Evolutionary conservation across 495 filamentous ascomycete genomes (phyloP), one percentile per base, ranked within the genome.

Genomic region (Penicillium paradoxum): DNA sequence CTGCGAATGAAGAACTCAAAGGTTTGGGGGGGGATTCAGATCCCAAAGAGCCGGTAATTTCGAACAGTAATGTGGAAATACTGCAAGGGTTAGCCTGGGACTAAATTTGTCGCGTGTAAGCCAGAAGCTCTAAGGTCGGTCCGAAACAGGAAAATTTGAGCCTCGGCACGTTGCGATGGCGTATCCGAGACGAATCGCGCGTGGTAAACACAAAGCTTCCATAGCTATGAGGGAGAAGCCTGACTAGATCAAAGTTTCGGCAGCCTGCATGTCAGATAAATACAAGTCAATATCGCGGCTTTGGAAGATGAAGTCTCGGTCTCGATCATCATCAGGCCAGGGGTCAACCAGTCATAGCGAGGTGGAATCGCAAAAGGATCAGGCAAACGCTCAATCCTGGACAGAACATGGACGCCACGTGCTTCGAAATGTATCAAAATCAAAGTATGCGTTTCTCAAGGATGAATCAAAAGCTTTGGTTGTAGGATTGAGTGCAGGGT

Each of bases 331-430:
- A 32, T 46, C 41, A 22, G 25, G 29, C 44, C 55, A 25, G 52
- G 45, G 56, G 45, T 60, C 62, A 63, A 57, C 34, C 59, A 49
- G 25, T 32, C 21, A 44, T n/a, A 30, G 27, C n/a, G 15, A 13
- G 38, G n/a, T 32, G n/a, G 3, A 22, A 22, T 24, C 36, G 30
- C 39, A 49, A 8, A 34, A 44, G 17, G 13, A 25, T 44, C 39
- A 42, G 56, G 44, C 14, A 46, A 50, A 17, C 30, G n/a, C 14
- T 32, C 32, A 30, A 54, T 37, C 53, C 38, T 32, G 21, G 24
- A 17, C 17, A 36, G 18, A 43, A 8, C 40, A 49, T 39, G 18
- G 21, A 29, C 43, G 36, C 53, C 62, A 62, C 62, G 55, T 56
- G 49, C 40, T 24, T 38, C 15, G 18, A 45, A 39, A 36, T 54